Conservation (phyloP, 768 basidiomycete species). For the Trametopsis cervina region DNA sequence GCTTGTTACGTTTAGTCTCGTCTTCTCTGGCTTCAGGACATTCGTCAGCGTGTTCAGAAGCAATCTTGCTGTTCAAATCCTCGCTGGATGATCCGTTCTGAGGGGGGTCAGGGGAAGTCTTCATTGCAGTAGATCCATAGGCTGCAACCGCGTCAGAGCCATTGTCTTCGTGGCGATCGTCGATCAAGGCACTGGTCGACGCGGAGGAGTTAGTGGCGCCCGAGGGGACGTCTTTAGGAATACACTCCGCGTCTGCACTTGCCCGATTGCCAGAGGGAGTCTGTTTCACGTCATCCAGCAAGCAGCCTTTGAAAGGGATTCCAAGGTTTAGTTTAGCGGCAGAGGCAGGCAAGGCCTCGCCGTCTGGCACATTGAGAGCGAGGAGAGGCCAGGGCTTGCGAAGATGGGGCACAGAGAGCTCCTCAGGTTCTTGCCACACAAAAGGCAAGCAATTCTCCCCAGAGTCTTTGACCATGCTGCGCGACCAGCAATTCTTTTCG, state of each 20-base stretch:
- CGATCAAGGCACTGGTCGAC: background rate
- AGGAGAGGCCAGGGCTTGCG: background rate
- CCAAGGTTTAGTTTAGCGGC: background rate
- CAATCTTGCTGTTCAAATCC: too few relatives aligned
- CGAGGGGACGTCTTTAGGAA: background rate
- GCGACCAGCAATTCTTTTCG: constrained; percentile 22
- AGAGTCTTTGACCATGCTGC: constrained; percentile 27
- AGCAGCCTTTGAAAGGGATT: background rate
- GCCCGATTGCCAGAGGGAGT: background rate
- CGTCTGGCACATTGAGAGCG: background rate
- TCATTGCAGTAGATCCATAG: too few relatives aligned
- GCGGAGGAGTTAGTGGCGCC: background rate
- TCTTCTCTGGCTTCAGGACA: too few relatives aligned
- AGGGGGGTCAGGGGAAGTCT: too few relatives aligned
- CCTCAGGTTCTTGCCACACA: background rate
- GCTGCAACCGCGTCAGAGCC: too few relatives aligned
- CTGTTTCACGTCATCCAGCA: background rate
- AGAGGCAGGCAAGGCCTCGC: background rate
- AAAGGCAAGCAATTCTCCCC: constrained; percentile 17
- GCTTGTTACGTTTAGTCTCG: too few relatives aligned
- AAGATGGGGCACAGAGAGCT: background rate
- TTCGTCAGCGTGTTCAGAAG: too few relatives aligned
- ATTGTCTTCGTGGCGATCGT: background rate
- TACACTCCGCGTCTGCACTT: background rate
- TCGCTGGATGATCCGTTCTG: too few relatives aligned